Conservation (phyloP, 306 rosid genomes). For the Heteromeles arbutifolia region DNA sequence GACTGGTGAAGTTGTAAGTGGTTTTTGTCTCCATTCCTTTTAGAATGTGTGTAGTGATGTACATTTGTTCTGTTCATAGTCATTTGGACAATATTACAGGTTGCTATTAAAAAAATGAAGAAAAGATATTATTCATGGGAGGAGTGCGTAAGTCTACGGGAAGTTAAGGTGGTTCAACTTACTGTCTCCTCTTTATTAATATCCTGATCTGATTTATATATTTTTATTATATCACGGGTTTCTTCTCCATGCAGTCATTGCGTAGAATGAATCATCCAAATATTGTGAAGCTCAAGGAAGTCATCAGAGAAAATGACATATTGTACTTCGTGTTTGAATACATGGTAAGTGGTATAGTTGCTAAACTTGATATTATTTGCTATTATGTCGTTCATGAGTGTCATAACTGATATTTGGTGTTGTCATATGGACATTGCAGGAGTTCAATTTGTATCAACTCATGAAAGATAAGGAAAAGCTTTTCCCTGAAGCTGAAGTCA, state of each 20-base stretch:
- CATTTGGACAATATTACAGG: conserved; percentile 37
- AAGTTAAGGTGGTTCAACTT: conserved; percentile 68
- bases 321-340: conserved; percentile 89
- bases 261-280: conserved; percentile 87
- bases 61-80: neutral
- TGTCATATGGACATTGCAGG: conserved; percentile 30
- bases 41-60: neutral
- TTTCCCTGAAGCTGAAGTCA: conserved; percentile 74
- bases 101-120: conserved; percentile 97
- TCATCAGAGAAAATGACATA: conserved; percentile 80
- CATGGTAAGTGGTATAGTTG: conserved; percentile 53
- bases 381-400: neutral
- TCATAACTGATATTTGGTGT: neutral
- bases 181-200: neutral
- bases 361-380: neutral
- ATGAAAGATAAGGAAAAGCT: conserved; percentile 82
- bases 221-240: neutral
- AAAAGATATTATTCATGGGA: conserved; percentile 94
- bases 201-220: neutral
- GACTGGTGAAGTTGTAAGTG: conserved; percentile 93
- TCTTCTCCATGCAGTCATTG: conserved; percentile 47
- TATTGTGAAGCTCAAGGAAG: conserved; percentile 95
- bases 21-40: neutral
- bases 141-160: conserved; percentile 91
- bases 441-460: conserved; percentile 86